A percentile compares a stretch with the other conserved stretches of the same genome.
These are phyloP conservation scores for Xylaria sp. DNA, from an alignment of 2,329 filamentous ascomycete species.

Conservation along the genomic window DNA sequence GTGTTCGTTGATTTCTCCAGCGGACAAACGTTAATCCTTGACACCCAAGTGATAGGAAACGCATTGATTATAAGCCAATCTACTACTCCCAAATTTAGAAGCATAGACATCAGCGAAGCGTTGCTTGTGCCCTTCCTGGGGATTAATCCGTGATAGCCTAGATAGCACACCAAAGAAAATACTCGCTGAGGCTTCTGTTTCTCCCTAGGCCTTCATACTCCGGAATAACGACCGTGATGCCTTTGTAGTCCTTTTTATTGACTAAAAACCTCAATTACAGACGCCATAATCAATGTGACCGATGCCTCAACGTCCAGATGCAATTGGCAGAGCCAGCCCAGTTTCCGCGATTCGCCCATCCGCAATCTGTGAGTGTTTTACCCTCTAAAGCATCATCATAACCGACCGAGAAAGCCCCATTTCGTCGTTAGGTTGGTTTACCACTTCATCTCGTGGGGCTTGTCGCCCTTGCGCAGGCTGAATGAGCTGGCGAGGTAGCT, in stretches of 20 bases:
- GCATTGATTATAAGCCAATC: slow-evolving; percentile 1
- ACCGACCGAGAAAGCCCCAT: slow-evolving; percentile 30
- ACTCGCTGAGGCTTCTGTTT: slow-evolving; percentile 1
- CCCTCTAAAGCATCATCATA: slow-evolving; percentile 39
- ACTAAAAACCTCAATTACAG: slow-evolving; percentile 69
- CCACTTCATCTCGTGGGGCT: slow-evolving; percentile 99
- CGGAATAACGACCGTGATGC: slow-evolving; percentile 38
- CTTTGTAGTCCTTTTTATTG: slow-evolving; percentile 55
- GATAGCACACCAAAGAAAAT: neutral
- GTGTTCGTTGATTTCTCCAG: neutral
- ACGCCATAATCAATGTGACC: slow-evolving; percentile 67
- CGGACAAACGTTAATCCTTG: neutral
- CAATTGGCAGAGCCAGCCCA: slow-evolving; percentile 66
- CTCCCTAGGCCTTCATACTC: neutral
- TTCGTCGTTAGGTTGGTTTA: slow-evolving; percentile 58
- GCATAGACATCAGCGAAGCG: slow-evolving; percentile 1
- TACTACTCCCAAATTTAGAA: neutral
- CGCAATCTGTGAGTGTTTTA: slow-evolving; percentile 48
- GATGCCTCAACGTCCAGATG: slow-evolving; percentile 70
- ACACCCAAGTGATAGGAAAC: neutral
- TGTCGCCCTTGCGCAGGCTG: slow-evolving; percentile 98
- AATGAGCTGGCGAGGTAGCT: slow-evolving; percentile 96
- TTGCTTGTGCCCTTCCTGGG: neutral
- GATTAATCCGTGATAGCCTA: neutral
- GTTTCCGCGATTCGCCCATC: slow-evolving; percentile 52